A percentile compares a stretch with the other conserved stretches of the same genome.
Evolutionary conservation across 805 yeast genomes (phyloP).

Genomic region (Vanderwaltozyma tropicalis): DNA sequence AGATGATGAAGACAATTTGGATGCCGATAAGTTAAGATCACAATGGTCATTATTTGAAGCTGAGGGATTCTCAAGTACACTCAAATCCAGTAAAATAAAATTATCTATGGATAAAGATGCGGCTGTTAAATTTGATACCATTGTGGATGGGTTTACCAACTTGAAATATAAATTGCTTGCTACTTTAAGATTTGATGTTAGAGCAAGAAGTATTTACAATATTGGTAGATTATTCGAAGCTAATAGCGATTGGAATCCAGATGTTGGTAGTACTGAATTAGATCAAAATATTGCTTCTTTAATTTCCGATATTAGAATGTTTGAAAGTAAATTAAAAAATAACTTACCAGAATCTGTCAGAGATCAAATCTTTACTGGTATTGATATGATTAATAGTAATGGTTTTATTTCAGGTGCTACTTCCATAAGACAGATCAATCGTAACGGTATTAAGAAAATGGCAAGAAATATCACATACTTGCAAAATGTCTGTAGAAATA

Average conservation of each 20-base stretch:
- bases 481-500: conserved; percentile 21
- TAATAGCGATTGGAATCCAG: conserved; percentile 22
- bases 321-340: conserved; percentile 21
- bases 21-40: conserved; percentile 27
- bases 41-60: conserved; percentile 34
- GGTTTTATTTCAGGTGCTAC: conserved; percentile 20
- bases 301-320: conserved; percentile 18
- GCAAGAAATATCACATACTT: conserved; percentile 23
- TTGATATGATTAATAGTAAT: conserved; percentile 15
- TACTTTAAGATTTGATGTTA: conserved; percentile 22
- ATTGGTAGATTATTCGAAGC: conserved; percentile 20
- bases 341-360: conserved; percentile 13
- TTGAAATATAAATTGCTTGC: conserved; percentile 15
- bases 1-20: conserved; percentile 1
- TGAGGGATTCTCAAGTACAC: conserved; percentile 12
- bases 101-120: conserved; percentile 15
- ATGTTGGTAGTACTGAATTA: conserved; percentile 24
- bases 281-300: conserved; percentile 20
- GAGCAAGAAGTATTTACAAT: conserved; percentile 21
- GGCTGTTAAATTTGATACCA: conserved; percentile 11
- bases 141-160: conserved; percentile 10
- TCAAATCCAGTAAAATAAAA: conserved; percentile 10
- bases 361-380: conserved; percentile 18
- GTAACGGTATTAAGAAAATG: conserved; percentile 25
- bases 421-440: conserved; percentile 18